Evolutionary conservation across 257 asterid species (phyloP).

Genomic region (Linderniella brevidens): DNA sequence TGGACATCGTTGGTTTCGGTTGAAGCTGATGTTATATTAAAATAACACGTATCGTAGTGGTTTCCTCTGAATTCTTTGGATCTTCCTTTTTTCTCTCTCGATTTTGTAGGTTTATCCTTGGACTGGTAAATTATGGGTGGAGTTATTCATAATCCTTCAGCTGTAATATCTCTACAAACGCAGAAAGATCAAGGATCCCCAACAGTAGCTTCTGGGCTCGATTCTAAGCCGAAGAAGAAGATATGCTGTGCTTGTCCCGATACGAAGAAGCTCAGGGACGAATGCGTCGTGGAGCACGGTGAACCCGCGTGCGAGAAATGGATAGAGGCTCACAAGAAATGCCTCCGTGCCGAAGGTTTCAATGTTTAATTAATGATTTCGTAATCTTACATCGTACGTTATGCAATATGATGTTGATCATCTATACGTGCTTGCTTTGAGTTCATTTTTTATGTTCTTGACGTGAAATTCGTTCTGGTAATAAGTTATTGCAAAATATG

Average conservation of each 20-base stretch:
- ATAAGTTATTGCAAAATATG: too few species aligned
- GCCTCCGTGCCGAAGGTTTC: constrained; percentile 92
- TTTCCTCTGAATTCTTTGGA: background rate
- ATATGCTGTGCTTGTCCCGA: constrained; percentile 92
- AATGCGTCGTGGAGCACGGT: constrained; percentile 73
- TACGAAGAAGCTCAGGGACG: constrained; percentile 73
- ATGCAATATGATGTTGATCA: too few species aligned
- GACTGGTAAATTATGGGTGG: constrained; percentile 31
- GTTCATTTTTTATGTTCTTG: too few species aligned
- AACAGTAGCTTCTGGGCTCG: constrained; percentile 19
- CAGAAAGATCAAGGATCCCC: constrained; percentile 26
- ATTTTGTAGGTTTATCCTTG: constrained; percentile 3
- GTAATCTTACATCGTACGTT: too few species aligned
- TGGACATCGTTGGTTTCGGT: too few species aligned
- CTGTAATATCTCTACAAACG: constrained; percentile 24
- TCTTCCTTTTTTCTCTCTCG: constrained; percentile 6
- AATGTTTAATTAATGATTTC: constrained; percentile 33
- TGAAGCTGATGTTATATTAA: too few species aligned
- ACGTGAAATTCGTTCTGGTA: too few species aligned
- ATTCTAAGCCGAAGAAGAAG: constrained; percentile 79
- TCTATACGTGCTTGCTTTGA: too few species aligned
- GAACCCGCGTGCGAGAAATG: constrained; percentile 65
- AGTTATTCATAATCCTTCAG: constrained; percentile 17
- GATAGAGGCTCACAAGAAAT: constrained; percentile 69
- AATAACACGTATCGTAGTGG: too few species aligned